These are phyloP conservation scores for Globisporangium sylvaticum DNA, from an alignment of 352 stramenopile genomes.

Conservation along the genomic window DNA sequence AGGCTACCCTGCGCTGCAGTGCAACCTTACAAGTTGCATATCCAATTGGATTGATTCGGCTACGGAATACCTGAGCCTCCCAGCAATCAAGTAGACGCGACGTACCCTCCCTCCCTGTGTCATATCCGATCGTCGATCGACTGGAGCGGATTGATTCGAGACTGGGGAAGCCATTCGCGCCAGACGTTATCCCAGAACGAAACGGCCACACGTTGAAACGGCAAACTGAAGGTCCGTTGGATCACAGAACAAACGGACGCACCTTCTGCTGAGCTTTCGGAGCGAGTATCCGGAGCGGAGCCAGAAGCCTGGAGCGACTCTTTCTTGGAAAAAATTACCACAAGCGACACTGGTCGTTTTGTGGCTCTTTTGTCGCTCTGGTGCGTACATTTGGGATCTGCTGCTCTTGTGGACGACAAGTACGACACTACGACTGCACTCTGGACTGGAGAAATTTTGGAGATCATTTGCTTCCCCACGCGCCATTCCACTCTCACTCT, in stretches of 20 bases:
- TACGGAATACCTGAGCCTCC: too few species aligned
- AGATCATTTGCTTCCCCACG: not conserved
- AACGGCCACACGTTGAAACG: not conserved
- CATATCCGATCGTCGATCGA: not conserved
- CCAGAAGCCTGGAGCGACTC: not conserved
- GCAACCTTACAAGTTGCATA: not conserved
- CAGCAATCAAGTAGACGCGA: not conserved
- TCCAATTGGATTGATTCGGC: not conserved
- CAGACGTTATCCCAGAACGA: not conserved
- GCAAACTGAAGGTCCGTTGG: not conserved
- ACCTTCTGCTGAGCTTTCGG: not conserved
- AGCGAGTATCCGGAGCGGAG: not conserved
- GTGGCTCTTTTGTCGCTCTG: not conserved
- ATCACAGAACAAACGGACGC: not conserved
- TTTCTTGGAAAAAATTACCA: not conserved
- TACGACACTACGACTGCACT: not conserved
- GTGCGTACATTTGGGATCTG: not conserved
- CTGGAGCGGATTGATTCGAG: not conserved
- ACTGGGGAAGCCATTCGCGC: not conserved
- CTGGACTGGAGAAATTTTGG: not conserved
- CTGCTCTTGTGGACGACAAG: not conserved
- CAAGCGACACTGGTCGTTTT: not conserved
- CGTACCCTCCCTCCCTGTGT: not conserved
- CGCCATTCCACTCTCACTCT: not conserved
- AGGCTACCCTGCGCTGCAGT: too few species aligned